Evolutionary conservation across 2,329 filamentous ascomycete genomes (phyloP).

Genomic region (Magnaporthiopsis rhizophila): DNA sequence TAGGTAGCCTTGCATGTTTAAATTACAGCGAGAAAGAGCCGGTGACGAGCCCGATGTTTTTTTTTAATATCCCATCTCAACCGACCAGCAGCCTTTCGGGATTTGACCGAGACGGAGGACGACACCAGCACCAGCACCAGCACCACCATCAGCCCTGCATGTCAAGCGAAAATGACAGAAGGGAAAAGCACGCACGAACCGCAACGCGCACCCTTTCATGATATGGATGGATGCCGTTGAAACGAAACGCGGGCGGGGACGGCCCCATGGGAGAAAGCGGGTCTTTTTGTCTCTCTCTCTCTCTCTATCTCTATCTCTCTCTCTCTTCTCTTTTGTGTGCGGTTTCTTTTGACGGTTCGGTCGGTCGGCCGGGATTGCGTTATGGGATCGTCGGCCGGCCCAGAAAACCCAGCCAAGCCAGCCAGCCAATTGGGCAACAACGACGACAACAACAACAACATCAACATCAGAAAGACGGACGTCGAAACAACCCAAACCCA

Average conservation of each 20-base stretch:
- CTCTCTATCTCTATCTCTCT: background rate
- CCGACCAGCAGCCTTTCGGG: constrained; percentile 2
- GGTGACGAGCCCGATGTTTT: background rate
- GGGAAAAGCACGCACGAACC: background rate
- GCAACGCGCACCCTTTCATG: background rate
- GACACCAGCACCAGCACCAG: background rate
- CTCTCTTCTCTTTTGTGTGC: no score
- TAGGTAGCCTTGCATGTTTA: background rate
- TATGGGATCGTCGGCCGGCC: background rate
- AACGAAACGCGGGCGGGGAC: background rate
- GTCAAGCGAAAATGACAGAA: background rate
- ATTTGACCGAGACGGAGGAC: background rate
- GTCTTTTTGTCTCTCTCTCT: background rate
- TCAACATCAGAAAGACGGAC: no score
- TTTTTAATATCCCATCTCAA: background rate
- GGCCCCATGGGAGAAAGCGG: background rate
- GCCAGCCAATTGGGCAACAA: background rate
- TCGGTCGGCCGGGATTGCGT: background rate
- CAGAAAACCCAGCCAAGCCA: background rate
- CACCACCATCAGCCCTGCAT: background rate
- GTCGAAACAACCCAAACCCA: background rate
- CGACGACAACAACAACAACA: background rate
- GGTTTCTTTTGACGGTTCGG: background rate
- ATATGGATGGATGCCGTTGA: background rate
- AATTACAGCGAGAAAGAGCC: constrained; percentile 6